phyloP scores from a whole-genome alignment of 331 rosid species.

The Pyracantha coccinea region DNA sequence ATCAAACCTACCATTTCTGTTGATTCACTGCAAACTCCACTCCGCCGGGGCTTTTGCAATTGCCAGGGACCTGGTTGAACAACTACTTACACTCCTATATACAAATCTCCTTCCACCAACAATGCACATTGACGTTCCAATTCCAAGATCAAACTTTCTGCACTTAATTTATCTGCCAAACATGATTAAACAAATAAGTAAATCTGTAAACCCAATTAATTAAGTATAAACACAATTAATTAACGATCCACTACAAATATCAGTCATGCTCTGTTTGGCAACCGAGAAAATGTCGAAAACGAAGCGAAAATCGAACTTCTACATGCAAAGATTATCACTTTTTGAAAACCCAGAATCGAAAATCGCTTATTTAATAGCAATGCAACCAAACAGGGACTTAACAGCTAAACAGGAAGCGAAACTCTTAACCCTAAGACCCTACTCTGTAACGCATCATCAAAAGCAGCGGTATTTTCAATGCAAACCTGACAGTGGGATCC shows the following conservation, averaged over 20 bases:
- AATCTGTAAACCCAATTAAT: not conserved
- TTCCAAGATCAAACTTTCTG: not conserved
- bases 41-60: not conserved
- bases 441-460: conserved; percentile 10
- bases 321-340: not conserved
- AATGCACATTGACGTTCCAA: conserved; percentile 3
- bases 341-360: not conserved
- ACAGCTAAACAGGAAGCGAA: not conserved
- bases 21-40: conserved; percentile 16
- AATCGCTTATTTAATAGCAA: conserved; percentile 2
- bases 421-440: not conserved
- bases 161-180: not conserved
- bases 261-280: not conserved
- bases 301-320: not conserved
- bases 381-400: conserved; percentile 15
- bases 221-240: not conserved
- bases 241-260: not conserved
- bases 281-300: not conserved
- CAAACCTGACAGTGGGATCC: conserved; percentile 10
- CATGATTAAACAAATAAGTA: not conserved
- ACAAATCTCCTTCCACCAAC: not conserved
- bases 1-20: conserved; percentile 33
- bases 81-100: not conserved
- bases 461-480: not conserved
- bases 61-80: not conserved